These are phyloP conservation scores for Acorus gramineus DNA, from an alignment of 106 monocot species.

Conservation along the genomic window DNA sequence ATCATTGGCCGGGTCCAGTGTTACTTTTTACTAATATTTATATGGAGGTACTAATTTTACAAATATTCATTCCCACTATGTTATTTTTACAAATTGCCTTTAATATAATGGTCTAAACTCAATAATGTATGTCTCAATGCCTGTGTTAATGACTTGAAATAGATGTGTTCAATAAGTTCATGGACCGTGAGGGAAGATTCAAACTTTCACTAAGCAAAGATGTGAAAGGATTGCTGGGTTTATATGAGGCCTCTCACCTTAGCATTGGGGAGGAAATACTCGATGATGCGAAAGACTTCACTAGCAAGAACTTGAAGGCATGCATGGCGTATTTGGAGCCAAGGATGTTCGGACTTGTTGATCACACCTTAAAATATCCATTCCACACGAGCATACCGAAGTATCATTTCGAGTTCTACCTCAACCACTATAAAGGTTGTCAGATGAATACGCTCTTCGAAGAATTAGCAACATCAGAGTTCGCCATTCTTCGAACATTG, in stretches of 20 bases:
- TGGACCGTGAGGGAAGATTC: constrained; percentile 17
- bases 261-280: constrained; percentile 29
- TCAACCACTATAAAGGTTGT: background rate
- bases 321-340: constrained; percentile 4
- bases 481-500: constrained; percentile 19
- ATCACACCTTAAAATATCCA: constrained; percentile 20
- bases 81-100: too few species aligned
- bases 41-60: too few species aligned
- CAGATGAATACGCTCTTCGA: background rate
- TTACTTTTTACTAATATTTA: too few species aligned
- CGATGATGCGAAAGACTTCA: constrained; percentile 23
- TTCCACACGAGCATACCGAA: constrained; percentile 24
- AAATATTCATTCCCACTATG: too few species aligned
- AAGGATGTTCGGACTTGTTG: constrained; percentile 6
- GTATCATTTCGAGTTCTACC: constrained; percentile 10
- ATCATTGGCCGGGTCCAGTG: too few species aligned
- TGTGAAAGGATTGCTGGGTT: constrained; percentile 26
- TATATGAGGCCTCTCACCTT: constrained; percentile 41
- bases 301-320: constrained; percentile 14
- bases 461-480: constrained; percentile 29
- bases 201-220: constrained; percentile 12
- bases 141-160: too few species aligned
- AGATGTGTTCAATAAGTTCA: constrained; percentile 28
- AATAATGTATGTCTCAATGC: too few species aligned
- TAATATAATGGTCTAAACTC: too few species aligned